Evolutionary conservation across 371 early-diverging fungal genomes (phyloP), one percentile per base, ranked within the genome.

Genomic region (Apophysomyces variabilis): DNA sequence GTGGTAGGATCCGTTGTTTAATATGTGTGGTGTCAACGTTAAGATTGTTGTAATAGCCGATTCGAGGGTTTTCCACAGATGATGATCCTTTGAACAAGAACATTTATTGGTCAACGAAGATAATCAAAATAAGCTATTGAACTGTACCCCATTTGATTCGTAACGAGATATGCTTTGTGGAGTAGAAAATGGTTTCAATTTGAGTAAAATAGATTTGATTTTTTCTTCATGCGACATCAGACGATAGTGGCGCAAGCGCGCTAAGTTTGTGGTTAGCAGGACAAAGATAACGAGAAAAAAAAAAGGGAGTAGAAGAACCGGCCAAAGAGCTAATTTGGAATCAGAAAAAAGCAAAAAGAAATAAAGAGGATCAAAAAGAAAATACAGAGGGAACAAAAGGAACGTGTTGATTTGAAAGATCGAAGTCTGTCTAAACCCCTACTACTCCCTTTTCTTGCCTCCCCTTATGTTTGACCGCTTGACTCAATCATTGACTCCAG

Each of bases 11-110:
- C 54, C 54, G 21, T 50, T 50, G 54, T 16, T 64, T 7, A 64
- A 35, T 11, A 58, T 58, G 44, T 47, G 64, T 32, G 64, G 64
- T 7, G 58, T 43, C 9, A 64, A 56, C 8, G 64, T 64, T 35
- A 64, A 57, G 16, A 64, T 64, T 4, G 46, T 64, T 0, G 64
- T 44, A 11, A 64, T 57, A n/a, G 58, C 64, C 3, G 58, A 57
- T 36, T 41, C 57, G 56, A 64, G 58, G 1, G 41, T 57, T 57
- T 44, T 64, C 58, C 54, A 50, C 0, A 50, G 54, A 26, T 50
- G 54, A 21, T 50, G 54, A 21, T 35, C 54, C 54, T 50, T 50
- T 21, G 9, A 26, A 50, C 16, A 50, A 11, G 21, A 21, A 21
- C 18, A 50, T 21, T 50, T 9, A 21, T 0, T 21, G 54, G 21